Evolutionary conservation across 2,329 filamentous ascomycete species (phyloP).

Genomic region (Aspergillus fijiensis): DNA sequence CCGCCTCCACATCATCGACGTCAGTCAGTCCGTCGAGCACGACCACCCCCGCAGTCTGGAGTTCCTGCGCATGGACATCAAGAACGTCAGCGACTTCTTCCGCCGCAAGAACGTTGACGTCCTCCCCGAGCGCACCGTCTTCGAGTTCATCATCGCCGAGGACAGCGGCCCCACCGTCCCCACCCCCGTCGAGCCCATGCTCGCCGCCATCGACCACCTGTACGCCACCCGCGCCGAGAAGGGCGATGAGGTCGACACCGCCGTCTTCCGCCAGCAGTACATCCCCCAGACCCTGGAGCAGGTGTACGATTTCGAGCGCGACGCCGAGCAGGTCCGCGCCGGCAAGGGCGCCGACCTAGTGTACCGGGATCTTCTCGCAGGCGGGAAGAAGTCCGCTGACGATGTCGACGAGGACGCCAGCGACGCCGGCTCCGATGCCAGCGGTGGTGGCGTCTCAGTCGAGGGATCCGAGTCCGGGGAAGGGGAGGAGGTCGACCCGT

Average conservation of each 20-base stretch:
- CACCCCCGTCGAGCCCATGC: constrained; percentile 55
- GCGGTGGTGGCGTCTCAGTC: constrained; percentile 37
- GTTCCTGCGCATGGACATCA: constrained; percentile 97
- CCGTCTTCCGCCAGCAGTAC: constrained; percentile 93
- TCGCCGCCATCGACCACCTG: constrained; percentile 63
- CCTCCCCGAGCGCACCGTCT: constrained; percentile 74
- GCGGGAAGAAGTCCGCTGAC: constrained; percentile 46
- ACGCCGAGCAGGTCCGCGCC: constrained; percentile 72
- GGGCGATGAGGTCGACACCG: constrained; percentile 68
- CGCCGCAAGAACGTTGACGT: constrained; percentile 77
- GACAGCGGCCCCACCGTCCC: constrained; percentile 47
- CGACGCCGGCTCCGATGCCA: constrained; percentile 35
- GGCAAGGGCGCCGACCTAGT: constrained; percentile 76
- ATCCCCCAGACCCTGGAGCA: constrained; percentile 95
- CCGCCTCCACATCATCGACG: constrained; percentile 90
- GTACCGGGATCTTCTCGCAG: constrained; percentile 80
- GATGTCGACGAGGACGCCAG: constrained; percentile 34
- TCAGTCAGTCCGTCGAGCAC: constrained; percentile 95
- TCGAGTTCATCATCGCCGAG: constrained; percentile 73
- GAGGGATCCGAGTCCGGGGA: constrained; percentile 41
- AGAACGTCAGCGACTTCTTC: constrained; percentile 95
- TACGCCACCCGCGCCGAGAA: constrained; percentile 57
- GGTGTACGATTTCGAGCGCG: constrained; percentile 93
- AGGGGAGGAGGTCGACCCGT: constrained; percentile 48
- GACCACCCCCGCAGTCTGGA: constrained; percentile 91